Evolutionary conservation across 1,284 basidiomycete species (phyloP).

Genomic region (Puccinia triticina): DNA sequence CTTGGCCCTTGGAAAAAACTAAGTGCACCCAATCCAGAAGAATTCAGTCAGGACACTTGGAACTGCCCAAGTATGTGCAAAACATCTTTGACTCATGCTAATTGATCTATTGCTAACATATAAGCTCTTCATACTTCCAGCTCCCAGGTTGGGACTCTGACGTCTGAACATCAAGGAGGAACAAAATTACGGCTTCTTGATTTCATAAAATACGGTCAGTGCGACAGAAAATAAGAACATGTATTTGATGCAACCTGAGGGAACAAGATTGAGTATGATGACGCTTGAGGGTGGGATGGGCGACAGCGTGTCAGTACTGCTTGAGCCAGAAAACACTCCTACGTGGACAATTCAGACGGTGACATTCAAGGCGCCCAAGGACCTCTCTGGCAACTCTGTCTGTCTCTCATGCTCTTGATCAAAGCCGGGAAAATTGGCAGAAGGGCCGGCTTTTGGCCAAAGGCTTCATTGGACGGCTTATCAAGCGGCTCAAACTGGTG

Average conservation of each 20-base stretch:
- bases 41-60: too few relatives aligned
- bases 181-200: conserved; percentile 82
- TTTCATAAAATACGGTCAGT: conserved; percentile 72
- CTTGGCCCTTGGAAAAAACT: too few relatives aligned
- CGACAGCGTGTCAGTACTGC: neutral
- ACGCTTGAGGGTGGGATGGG: neutral
- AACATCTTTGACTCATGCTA: too few relatives aligned
- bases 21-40: too few relatives aligned
- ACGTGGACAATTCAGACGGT: conserved; percentile 3
- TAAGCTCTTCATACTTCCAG: too few relatives aligned
- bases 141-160: too few relatives aligned
- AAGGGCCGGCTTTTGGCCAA: neutral
- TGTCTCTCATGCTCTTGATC: too few relatives aligned
- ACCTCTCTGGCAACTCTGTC: neutral
- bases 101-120: too few relatives aligned
- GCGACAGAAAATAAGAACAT: conserved; percentile 71
- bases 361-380: conserved; percentile 13
- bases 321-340: neutral
- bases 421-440: conserved; percentile 63
- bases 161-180: too few relatives aligned
- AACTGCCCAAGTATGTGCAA: too few relatives aligned
- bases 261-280: neutral
- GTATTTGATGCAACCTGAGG: conserved; percentile 70
- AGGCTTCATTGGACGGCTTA: neutral
- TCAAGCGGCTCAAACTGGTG: neutral